Evolutionary conservation across 768 basidiomycete species (phyloP), one percentile per base, ranked within the genome.

Genomic region (Suillus plorans): DNA sequence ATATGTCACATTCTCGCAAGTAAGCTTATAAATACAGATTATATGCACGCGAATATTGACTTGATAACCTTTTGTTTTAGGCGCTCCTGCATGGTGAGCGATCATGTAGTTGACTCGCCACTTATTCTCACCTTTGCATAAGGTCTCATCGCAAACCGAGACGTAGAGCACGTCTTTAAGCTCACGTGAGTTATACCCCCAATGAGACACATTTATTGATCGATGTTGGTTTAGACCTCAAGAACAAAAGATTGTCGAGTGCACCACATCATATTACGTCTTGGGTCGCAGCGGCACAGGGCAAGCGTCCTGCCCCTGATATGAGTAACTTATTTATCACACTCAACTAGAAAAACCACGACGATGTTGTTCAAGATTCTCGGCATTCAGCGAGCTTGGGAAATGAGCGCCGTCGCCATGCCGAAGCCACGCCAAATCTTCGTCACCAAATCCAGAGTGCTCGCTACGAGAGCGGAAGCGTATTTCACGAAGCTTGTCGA

Each of bases 331-430:
- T 25, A 6, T 42, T 20, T 20, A 2, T 14, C 28, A 7, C 20
- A 12, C 63, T 65, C 53, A 5, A 25, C 20, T 49, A 90, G 90
- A 1, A 91, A 91, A 80, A 91, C 89, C 0, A 91, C 90, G 0
- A 88, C 89, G 0, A 90, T 92, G 82, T 76, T 92, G 1, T 89
- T 88, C 78, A 91, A 89, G 72, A 90, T 92, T 83, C 79, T 91
- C 2, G 82, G 84, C 2, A 84, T 90, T 8, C 87, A 91, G 67
- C 77, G 82, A n/a, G 79, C 84, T 3, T 87, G 82, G 75, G 73
- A 82, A 44, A 65, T 78, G 31, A 73, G 76, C 25, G 73, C 72
- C 9, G 31, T 37, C 5, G 76, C 71, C 20, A 72, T 79, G 47
- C 70, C 76, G 1, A 85, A 82, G 69, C 86, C 87, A 5, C 81